Evolutionary conservation across 306 rosid genomes (phyloP).

Genomic region (Cicer bijugum): DNA sequence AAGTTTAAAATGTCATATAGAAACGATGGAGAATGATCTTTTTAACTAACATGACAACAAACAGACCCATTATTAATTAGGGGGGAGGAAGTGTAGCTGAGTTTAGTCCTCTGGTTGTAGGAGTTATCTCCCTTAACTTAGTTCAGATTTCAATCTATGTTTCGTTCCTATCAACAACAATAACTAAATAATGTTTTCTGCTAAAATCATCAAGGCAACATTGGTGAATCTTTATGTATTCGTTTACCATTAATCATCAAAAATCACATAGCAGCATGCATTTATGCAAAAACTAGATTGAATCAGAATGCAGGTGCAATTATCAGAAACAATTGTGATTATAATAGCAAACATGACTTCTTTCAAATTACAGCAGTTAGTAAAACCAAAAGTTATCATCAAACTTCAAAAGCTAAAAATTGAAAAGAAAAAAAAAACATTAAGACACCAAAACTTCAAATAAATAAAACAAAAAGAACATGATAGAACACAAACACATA

Average conservation of each 20-base stretch:
- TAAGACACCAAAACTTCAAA: background rate
- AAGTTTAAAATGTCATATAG: background rate
- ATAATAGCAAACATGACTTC: too few species aligned
- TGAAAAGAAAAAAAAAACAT: background rate
- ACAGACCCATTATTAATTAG: too few species aligned
- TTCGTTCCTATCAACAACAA: conserved; percentile 9
- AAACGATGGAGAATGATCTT: background rate
- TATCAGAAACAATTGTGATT: background rate
- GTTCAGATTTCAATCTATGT: background rate
- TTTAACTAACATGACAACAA: background rate
- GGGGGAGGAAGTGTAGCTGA: too few species aligned
- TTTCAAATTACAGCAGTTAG: too few species aligned
- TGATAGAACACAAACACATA: background rate
- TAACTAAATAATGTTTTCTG: conserved; percentile 12
- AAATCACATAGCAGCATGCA: conserved; percentile 9
- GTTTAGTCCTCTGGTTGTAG: background rate
- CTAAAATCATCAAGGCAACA: conserved; percentile 15
- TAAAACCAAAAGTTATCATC: background rate
- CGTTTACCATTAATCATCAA: conserved; percentile 22
- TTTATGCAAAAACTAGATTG: background rate
- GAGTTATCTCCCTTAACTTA: background rate
- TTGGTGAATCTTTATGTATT: background rate
- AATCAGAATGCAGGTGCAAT: conserved; percentile 33
- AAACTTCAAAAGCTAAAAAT: conserved; percentile 2
- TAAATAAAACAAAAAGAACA: background rate